Base-by-base conservation (phyloP, 2,329 filamentous ascomycete genomes). In the Diaporthe sp. region DNA sequence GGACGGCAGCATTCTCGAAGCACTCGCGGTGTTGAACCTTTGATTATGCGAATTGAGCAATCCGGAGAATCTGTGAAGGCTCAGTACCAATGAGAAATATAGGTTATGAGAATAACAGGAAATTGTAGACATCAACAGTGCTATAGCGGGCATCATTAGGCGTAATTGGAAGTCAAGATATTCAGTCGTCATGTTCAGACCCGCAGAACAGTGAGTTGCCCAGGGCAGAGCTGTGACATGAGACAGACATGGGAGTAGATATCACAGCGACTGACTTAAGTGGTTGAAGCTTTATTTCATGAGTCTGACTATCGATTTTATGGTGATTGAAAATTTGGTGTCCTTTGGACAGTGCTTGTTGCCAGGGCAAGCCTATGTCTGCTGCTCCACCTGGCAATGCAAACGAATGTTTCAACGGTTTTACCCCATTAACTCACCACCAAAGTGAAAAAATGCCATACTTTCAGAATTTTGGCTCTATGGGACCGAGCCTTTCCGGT, bases 71-170 rank as follows among this genome's bases (percentile, higher is more conserved):
- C 17, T 2, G 9, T 22, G 17, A 22, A 49, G 22, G 4, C 44
- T 49, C 8, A 6, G 44, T 9, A 22, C 3, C 8, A 9, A 3
- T 49, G 10, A 6, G 17, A 22, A 17, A 7, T 22, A 9, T 9
- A 19, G 7, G 4, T 7, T 4, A 7, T 8, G 17, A 44, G 42
- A 44, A 15, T 15, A 7, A 2, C 1, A 2, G 17, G 17, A 44
- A 44, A 1, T 44, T 19, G 0, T 17, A 7, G 15, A 0, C 2
- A 15, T 19, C 13, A 19, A 44, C 6, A 19, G 5, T 44, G 42
- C 42, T 17, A 44, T 17, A 44, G 6, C 17, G 42, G 42, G 1
- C 1, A 44, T 44, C 42, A 19, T 44, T 44, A 5, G 15, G 5
- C 42, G 42, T 2, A 44, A 19, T 44, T 17, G 42, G 13, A 44